Base-by-base conservation (phyloP, 176 grass and related monocot genomes). In the Hsuehochloa calcarea region DNA sequence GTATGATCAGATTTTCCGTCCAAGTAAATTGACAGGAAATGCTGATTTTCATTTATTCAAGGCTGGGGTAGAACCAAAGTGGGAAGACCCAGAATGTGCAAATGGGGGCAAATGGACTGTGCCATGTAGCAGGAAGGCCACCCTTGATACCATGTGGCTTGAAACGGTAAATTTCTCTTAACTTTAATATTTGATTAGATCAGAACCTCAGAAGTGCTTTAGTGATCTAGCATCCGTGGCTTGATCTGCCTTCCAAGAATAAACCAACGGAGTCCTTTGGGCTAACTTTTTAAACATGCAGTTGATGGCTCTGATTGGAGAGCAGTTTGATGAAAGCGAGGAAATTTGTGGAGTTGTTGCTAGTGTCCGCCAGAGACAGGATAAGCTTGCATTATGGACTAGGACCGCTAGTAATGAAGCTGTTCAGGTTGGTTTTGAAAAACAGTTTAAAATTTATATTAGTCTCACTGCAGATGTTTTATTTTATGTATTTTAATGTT, bases 11-110 rank as follows among this genome's bases (percentile, higher is more conserved):
- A 84, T 99, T 87, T 99, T 96, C 86, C 86, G 79, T 50, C 96
- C 96, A 60, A 99, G 91, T 74, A 96, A 99, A 70, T 83, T 99
- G 84, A 8, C 20, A 22, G 93, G 56, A 43, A 99, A 86, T 91
- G 93, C 86, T 68, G 96, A 99, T 82, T 99, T 99, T 47, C 96
- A 99, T 81, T 84, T 93, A 66, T 99, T 96, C 69, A 99, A 96
- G 88, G 82, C 91, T 47, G 93, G 93, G 56, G 89, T 96, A 16
- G 96, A 99, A 70, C 96, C 96, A 60, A 99, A 94, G 79, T 99
- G 97, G 97, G 96, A 99, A 87, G 96, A 99, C 82, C 93, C 96
- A 44, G 93, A 99, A 86, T 99, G 96, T 41, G 93, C 96, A 68
- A 96, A 96, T 88, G 96, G 96, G 19, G 96, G 96, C 38, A 99